These are phyloP conservation scores for Excoecaria cochinchinensis DNA, from an alignment of 345 rosid genomes.

Conservation along the genomic window DNA sequence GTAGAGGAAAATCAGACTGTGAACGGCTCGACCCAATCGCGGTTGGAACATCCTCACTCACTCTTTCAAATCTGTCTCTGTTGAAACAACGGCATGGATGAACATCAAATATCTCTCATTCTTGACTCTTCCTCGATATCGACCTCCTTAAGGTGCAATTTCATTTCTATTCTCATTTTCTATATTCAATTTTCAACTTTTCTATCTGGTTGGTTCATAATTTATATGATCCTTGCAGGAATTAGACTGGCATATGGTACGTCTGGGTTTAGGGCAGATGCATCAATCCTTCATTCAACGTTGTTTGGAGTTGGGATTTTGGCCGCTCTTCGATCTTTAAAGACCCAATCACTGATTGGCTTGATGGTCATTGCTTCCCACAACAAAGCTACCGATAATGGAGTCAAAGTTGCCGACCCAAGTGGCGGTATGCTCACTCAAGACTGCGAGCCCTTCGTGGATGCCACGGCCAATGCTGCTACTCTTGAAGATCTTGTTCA, in stretches of 20 bases:
- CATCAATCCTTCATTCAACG: conserved; percentile 66
- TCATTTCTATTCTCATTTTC: too few relatives aligned
- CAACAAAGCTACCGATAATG: conserved; percentile 78
- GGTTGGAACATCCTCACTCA: too few relatives aligned
- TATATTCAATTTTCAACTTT: background rate
- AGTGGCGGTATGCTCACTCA: conserved; percentile 85
- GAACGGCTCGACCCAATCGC: too few relatives aligned
- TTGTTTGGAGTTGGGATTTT: conserved; percentile 74
- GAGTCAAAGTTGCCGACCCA: conserved; percentile 84
- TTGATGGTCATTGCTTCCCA: conserved; percentile 97
- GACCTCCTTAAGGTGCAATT: too few relatives aligned
- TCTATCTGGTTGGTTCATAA: background rate
- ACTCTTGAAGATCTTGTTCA: conserved; percentile 51
- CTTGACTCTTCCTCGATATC: too few relatives aligned
- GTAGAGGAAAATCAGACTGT: too few relatives aligned
- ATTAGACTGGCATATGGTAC: conserved; percentile 81
- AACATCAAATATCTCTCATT: too few relatives aligned
- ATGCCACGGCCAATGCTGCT: conserved; percentile 69
- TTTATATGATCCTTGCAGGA: conserved; percentile 29
- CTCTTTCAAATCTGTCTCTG: too few relatives aligned
- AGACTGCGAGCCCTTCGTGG: conserved; percentile 92
- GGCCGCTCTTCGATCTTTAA: conserved; percentile 78
- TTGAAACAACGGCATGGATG: too few relatives aligned
- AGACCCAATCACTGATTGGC: conserved; percentile 62
- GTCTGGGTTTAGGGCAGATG: conserved; percentile 83